Evolutionary conservation across 176 grass and related monocot genomes (phyloP).

Genomic region (Eleusine coracana): DNA sequence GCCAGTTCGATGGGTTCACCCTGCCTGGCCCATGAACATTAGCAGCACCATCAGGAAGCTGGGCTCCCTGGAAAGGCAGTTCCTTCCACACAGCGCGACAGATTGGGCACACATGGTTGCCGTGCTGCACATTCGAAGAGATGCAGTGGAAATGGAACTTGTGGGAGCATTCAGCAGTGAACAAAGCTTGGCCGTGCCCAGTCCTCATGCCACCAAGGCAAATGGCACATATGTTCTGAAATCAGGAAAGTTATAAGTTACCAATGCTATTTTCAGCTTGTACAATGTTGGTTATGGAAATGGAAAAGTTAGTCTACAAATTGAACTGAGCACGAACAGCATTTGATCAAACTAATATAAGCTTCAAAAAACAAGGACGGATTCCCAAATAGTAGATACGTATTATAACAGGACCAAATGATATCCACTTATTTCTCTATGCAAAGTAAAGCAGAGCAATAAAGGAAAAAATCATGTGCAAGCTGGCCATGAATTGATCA

Average conservation of each 20-base stretch:
- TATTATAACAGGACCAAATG: neutral
- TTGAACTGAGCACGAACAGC: neutral
- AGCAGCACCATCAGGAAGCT: conserved; percentile 13
- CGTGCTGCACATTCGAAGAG: conserved; percentile 63
- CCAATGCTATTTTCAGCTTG: neutral
- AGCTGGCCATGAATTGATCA: conserved; percentile 15
- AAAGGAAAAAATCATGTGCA: neutral
- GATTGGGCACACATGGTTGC: conserved; percentile 62
- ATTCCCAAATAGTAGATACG: neutral
- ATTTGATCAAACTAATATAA: neutral
- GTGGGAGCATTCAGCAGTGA: conserved; percentile 77
- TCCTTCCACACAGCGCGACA: conserved; percentile 69
- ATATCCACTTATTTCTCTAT: neutral
- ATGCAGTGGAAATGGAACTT: conserved; percentile 79
- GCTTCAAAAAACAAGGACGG: neutral
- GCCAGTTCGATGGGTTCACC: conserved; percentile 40
- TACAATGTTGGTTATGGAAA: conserved; percentile 1
- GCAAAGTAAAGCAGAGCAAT: neutral
- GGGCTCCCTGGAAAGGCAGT: conserved; percentile 47
- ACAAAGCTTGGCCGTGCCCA: conserved; percentile 67
- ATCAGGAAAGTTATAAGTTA: conserved; percentile 35
- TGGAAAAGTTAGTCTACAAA: neutral
- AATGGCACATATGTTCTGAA: conserved; percentile 70
- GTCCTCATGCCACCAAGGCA: conserved; percentile 61
- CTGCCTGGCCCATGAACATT: conserved; percentile 33